A percentile compares a stretch with the other conserved stretches of the same genome.
These are phyloP conservation scores for Kuraishia floccosa DNA, from an alignment of 805 yeast species.

Conservation along the genomic window DNA sequence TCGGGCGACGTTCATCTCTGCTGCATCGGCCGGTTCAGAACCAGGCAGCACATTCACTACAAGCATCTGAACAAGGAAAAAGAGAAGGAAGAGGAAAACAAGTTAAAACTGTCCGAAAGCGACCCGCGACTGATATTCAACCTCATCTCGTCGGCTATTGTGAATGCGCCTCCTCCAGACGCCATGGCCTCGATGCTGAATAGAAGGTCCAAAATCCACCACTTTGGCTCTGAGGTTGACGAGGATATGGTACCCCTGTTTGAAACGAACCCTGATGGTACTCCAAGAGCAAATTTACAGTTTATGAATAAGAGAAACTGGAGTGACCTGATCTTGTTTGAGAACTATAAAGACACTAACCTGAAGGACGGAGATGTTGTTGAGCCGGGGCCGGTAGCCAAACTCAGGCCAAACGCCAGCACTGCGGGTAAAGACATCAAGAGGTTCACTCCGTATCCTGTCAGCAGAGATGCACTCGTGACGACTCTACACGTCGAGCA, in stretches of 20 bases:
- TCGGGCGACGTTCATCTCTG: slow-evolving; percentile 93
- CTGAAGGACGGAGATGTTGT: not conserved
- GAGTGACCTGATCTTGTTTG: slow-evolving; percentile 51
- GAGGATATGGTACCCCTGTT: slow-evolving; percentile 81
- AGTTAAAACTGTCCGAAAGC: slow-evolving; percentile 39
- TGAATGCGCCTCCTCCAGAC: slow-evolving; percentile 88
- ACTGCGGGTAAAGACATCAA: not conserved
- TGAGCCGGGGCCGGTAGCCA: slow-evolving; percentile 29
- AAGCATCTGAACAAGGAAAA: slow-evolving; percentile 19
- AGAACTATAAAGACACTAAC: slow-evolving; percentile 13
- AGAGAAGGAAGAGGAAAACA: slow-evolving; percentile 24
- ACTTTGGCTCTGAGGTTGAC: slow-evolving; percentile 49
- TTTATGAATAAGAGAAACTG: slow-evolving; percentile 62
- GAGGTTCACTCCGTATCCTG: slow-evolving; percentile 33
- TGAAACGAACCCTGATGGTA: slow-evolving; percentile 43
- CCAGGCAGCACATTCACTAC: slow-evolving; percentile 37
- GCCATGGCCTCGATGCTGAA: slow-evolving; percentile 69
- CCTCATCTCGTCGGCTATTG: slow-evolving; percentile 81
- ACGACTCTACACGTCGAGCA: slow-evolving; percentile 68
- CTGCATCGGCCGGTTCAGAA: slow-evolving; percentile 66
- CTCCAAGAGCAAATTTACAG: slow-evolving; percentile 27
- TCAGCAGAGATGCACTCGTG: slow-evolving; percentile 44
- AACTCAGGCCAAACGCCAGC: not conserved
- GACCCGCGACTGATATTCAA: slow-evolving; percentile 77
- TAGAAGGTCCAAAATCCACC: slow-evolving; percentile 58